Evolutionary conservation across 2,329 filamentous ascomycete genomes (phyloP).

Genomic region (Lasiodiplodia citricola): DNA sequence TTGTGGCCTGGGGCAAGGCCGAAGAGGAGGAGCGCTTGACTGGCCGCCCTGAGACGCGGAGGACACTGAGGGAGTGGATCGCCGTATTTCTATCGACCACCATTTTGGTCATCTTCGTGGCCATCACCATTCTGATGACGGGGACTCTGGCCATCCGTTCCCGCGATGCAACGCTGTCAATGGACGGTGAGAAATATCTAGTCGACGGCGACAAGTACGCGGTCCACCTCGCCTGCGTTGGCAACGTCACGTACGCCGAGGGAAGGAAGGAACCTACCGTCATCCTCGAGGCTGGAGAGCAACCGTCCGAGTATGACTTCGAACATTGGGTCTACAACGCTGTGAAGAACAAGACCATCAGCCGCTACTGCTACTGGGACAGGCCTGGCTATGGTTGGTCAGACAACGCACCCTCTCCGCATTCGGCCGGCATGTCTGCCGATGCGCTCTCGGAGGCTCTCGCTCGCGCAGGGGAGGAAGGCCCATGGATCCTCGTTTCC

Average conservation of each 20-base stretch:
- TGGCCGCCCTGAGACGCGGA: conserved; percentile 82
- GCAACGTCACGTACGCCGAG: conserved; percentile 65
- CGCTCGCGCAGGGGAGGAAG: conserved; percentile 76
- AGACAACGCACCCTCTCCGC: conserved; percentile 90
- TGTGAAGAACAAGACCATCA: conserved; percentile 79
- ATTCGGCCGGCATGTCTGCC: conserved; percentile 90
- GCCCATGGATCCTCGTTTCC: conserved; percentile 87
- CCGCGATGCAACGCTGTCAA: conserved; percentile 74
- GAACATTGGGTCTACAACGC: conserved; percentile 80
- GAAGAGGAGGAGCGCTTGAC: conserved; percentile 94
- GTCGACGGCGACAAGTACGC: conserved; percentile 86
- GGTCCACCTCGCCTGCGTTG: conserved; percentile 83
- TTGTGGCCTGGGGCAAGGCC: conserved; percentile 87
- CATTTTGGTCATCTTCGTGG: conserved; percentile 69
- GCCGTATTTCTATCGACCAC: conserved; percentile 78
- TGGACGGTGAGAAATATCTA: conserved; percentile 76
- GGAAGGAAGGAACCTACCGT: conserved; percentile 74
- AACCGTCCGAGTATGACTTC: conserved; percentile 77
- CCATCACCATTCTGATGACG: conserved; percentile 76
- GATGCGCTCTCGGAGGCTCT: conserved; percentile 89
- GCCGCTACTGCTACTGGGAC: conserved; percentile 93
- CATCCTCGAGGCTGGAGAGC: conserved; percentile 82
- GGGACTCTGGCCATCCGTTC: conserved; percentile 79
- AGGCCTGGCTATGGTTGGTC: conserved; percentile 87
- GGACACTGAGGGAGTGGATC: conserved; percentile 82